Conservation (phyloP, 768 basidiomycete species). For the Podaxis pistillaris region DNA sequence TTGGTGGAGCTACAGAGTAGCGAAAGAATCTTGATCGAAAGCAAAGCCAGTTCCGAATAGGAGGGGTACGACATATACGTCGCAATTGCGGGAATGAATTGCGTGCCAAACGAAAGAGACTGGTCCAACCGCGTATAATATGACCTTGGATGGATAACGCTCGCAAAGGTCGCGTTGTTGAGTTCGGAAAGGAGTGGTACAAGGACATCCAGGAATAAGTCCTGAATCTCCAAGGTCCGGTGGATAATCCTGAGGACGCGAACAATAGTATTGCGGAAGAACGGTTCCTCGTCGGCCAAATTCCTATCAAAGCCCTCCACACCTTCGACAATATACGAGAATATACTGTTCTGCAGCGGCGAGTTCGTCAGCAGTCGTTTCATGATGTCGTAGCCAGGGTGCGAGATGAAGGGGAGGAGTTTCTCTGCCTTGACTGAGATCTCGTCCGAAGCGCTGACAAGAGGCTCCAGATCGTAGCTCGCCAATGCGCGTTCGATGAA, state of each 20-base stretch:
- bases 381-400: conserved; percentile 89
- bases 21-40: conserved; percentile 77
- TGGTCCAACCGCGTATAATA: conserved; percentile 76
- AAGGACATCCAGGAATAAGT: conserved; percentile 86
- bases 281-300: conserved; percentile 65
- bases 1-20: conserved; percentile 63
- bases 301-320: conserved; percentile 73
- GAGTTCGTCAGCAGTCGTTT: conserved; percentile 74
- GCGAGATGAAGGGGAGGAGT: conserved; percentile 56
- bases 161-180: conserved; percentile 52
- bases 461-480: conserved; percentile 74
- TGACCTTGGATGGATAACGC: conserved; percentile 58
- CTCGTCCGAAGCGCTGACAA: conserved; percentile 61
- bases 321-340: conserved; percentile 81
- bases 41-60: conserved; percentile 70
- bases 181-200: conserved; percentile 73
- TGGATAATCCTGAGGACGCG: conserved; percentile 81
- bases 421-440: conserved; percentile 47
- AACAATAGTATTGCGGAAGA: conserved; percentile 71
- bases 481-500: conserved; percentile 85
- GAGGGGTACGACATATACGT: conserved; percentile 73
- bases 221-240: conserved; percentile 82
- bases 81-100: conserved; percentile 78
- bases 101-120: conserved; percentile 64
- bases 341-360: conserved; percentile 66